Conservation (phyloP, 2,329 filamentous ascomycete species). For the Fusarium agapanthi region DNA sequence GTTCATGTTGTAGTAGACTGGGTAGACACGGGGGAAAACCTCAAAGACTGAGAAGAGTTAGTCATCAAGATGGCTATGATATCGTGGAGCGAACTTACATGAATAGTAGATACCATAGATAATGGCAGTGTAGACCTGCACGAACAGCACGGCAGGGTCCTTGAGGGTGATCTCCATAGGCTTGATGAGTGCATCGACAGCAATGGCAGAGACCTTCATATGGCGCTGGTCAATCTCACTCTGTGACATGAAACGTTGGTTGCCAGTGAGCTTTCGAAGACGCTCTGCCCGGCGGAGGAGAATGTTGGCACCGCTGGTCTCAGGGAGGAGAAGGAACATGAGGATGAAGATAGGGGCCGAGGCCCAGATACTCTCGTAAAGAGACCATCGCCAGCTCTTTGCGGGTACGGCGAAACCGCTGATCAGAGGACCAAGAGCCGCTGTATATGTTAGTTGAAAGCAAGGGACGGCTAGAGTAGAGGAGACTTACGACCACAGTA, state of each 20-base stretch:
- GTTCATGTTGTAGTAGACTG: constrained; percentile 66
- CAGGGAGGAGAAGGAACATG: constrained; percentile 71
- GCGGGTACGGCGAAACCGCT: constrained; percentile 67
- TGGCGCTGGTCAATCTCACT: constrained; percentile 70
- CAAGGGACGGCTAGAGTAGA: too few species aligned
- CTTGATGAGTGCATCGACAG: constrained; percentile 67
- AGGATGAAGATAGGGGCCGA: constrained; percentile 65
- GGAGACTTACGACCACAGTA: constrained; percentile 54
- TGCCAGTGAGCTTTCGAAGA: constrained; percentile 69
- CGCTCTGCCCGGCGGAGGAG: constrained; percentile 68
- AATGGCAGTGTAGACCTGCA: constrained; percentile 68
- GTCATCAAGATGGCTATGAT: background rate
- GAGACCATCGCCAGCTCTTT: constrained; percentile 70
- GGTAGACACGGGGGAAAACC: constrained; percentile 72
- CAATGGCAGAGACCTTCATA: constrained; percentile 56
- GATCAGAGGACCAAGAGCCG: constrained; percentile 68
- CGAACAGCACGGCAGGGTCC: constrained; percentile 70
- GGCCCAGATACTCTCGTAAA: constrained; percentile 71
- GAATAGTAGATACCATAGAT: constrained; percentile 70
- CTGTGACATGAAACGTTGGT: constrained; percentile 64
- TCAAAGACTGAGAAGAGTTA: constrained; percentile 59
- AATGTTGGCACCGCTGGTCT: constrained; percentile 68
- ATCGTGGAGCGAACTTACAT: constrained; percentile 45
- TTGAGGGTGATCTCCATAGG: constrained; percentile 68
- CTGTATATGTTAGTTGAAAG: constrained; percentile 35